Percentiles rank a stretch among this genome's conserved stretches.
These are phyloP conservation scores for Penicillium paneum DNA, from an alignment of 2,329 filamentous ascomycete genomes.

Conservation along the genomic window DNA sequence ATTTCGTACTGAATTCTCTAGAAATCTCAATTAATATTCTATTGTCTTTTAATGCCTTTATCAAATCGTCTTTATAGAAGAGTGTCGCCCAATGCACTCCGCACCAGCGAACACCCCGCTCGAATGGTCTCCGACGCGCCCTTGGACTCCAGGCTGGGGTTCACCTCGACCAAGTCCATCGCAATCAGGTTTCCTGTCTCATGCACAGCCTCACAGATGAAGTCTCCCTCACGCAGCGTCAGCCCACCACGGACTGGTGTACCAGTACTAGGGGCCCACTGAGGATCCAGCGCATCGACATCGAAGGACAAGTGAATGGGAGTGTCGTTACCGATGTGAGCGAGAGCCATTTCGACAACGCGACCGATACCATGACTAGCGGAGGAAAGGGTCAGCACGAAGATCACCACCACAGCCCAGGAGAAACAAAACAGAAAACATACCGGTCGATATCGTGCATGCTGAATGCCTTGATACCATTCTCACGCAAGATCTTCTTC, in stretches of 20 bases:
- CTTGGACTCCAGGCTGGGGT: conserved; percentile 65
- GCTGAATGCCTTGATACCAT: conserved; percentile 92
- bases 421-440: conserved; percentile 26
- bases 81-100: conserved; percentile 89
- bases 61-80: conserved; percentile 58
- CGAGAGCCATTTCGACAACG: conserved; percentile 97
- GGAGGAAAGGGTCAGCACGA: conserved; percentile 1
- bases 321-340: conserved; percentile 88
- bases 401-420: background rate
- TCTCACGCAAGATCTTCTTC: conserved; percentile 84
- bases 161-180: conserved; percentile 80
- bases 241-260: conserved; percentile 91
- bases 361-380: conserved; percentile 82
- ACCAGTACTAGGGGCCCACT: conserved; percentile 94
- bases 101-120: conserved; percentile 84
- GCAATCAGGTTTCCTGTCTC: conserved; percentile 74
- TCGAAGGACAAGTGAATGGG: conserved; percentile 98
- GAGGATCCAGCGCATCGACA: conserved; percentile 91
- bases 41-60: background rate
- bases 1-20: background rate
- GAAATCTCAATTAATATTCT: background rate
- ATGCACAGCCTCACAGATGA: conserved; percentile 86
- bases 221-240: conserved; percentile 92
- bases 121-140: conserved; percentile 83
- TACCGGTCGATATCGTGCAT: conserved; percentile 97